Evolutionary conservation across 2,329 filamentous ascomycete genomes (phyloP), one percentile per base, ranked within the genome.

Genomic region (Phialophora chinensis): DNA sequence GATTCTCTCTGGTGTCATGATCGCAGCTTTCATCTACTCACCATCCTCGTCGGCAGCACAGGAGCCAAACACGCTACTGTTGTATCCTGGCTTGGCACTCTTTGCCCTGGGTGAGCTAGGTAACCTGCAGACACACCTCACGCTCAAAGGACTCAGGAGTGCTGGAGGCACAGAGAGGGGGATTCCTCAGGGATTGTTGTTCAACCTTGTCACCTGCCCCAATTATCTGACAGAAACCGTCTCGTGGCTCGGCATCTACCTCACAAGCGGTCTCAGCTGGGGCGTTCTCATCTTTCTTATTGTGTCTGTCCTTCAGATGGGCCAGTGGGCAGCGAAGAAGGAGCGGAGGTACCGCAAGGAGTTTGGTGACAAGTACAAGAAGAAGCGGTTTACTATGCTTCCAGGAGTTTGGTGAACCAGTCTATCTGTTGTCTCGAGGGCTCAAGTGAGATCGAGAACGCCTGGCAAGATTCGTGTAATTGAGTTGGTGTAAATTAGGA

Each of bases 161-260:
- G 84, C 87, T 0, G 93, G 93, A 63, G 91, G 90, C 71, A 94
- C 91, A 1, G 92, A 96, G 77, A 87, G 94, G 66, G 93, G 92
- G 73, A 96, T 99, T 70, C 95, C 95, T 1, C 83, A 83, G 65
- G 95, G 95, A 29, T 87, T 94, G 66, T 92, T 93, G 33, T 98
- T 97, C 79, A 84, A 83, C 70, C 80, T 91, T 42, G 94, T 99
- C 60, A 99, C 95, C 12, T 96, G 93, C 82, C 95, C 95, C 50
- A 99, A 99, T 82, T 99, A 99, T 83, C 87, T 96, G 83, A 98
- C 96, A 73, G 95, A 99, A 77, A 85, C 91, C 6, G 78, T 96
- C 44, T 88, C 93, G 0, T 99, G 95, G 95, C 73, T 91, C 33
- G 93, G 93, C 29, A 84, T 98, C 63, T 89, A 91, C 72, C 77